Evolutionary conservation across 805 yeast species (phyloP), one percentile per base, ranked within the genome.

Genomic region (Myxozyma lipomycoides): DNA sequence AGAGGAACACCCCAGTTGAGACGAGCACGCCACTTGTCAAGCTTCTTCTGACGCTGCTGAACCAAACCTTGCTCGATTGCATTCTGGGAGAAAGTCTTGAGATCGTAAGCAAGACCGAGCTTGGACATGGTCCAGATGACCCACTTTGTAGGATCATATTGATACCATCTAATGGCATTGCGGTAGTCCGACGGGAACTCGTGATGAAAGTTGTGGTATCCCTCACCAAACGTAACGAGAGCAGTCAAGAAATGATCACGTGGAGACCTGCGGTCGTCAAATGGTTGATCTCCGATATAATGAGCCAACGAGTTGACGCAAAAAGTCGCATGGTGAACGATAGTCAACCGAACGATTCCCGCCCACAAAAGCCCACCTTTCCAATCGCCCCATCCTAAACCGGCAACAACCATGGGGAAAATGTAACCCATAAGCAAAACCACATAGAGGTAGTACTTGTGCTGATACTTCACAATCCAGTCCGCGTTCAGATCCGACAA

Each of bases 1-100:
- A 91, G 83, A 2, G 96, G 95, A 1, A 90, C 85, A 19, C 97
- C 97, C 97, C 97, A 90, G 70, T 86, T 85, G 52, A 90, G 75
- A 57, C 82, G 81, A 10, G 87, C 74, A 58, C 93, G 76, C 71
- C 86, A 81, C 54, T 79, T 73, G 68, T 90, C 95, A 23, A 90
- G 74, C 55, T 83, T 72, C 68, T 81, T 82, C 70, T 90, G 98
- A 66, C 82, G 83, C 65, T 89, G 96, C 62, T 82, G 86, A 19
- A 91, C 81, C 22, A 81, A 66, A 42, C 88, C 84, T 63, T 81
- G 83, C 51, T 86, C 84, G 37, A 84, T 70, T 64, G 84, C 75
- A 58, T 78, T 82, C 61, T 71, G 73, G 39, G 82, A 75, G 49
- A 84, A 72, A 23, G 73, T 73, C 62, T 74, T 78, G 56, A 84